Evolutionary conservation across 371 early-diverging fungal genomes (phyloP).

Genomic region (Mortierella sp.): DNA sequence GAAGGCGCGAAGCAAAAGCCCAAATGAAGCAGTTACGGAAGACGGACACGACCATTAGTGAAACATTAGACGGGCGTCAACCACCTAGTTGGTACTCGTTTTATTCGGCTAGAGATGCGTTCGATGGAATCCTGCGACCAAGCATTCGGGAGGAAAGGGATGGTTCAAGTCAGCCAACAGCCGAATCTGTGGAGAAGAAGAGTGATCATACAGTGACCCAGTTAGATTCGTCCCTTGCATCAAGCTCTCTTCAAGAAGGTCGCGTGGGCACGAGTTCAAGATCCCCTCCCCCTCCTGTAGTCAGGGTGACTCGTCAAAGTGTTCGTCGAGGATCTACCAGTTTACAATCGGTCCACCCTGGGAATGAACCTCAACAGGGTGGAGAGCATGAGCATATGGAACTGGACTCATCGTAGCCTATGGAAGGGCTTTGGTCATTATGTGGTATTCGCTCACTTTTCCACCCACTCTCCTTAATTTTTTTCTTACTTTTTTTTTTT

Average conservation of each 20-base stretch:
- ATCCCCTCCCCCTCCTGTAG: no score
- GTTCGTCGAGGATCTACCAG: no score
- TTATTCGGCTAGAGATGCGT: slow-evolving; percentile 35
- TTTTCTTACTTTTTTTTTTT: neutral
- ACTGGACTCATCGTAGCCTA: no score
- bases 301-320: no score
- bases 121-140: slow-evolving; percentile 26
- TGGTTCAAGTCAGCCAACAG: no score
- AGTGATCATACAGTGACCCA: neutral
- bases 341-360: no score
- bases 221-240: neutral
- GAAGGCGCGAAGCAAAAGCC: slow-evolving; percentile 3
- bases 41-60: neutral
- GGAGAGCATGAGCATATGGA: no score
- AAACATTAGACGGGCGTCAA: slow-evolving; percentile 16
- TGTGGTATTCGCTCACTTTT: no score
- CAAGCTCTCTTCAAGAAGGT: neutral
- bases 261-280: no score
- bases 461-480: neutral
- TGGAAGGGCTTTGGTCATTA: no score
- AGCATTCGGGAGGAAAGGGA: neutral
- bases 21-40: slow-evolving; percentile 9
- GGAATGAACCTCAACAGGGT: no score
- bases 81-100: slow-evolving; percentile 42
- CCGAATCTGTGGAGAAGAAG: neutral